A percentile compares a stretch with the other conserved stretches of the same genome.
These are phyloP conservation scores for Sclerotinia nivalis DNA, from an alignment of 2,329 filamentous ascomycete species.

Conservation along the genomic window DNA sequence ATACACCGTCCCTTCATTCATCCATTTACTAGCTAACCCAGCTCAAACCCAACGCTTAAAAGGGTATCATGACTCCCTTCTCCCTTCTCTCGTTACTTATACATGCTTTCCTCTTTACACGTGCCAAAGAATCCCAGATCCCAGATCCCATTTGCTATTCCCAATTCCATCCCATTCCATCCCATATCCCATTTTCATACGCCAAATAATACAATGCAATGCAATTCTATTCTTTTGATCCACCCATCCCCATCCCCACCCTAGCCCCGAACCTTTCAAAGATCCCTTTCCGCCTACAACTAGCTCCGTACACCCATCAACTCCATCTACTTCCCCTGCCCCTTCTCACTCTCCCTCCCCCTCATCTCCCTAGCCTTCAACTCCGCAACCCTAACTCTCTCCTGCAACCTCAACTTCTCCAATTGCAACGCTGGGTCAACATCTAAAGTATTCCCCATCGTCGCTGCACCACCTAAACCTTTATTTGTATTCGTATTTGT, in stretches of 20 bases:
- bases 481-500: no score
- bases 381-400: conserved; percentile 5
- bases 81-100: neutral
- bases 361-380: conserved; percentile 9
- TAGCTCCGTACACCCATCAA: neutral
- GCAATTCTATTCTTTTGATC: neutral
- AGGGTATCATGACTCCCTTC: conserved; percentile 2
- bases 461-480: no score
- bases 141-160: neutral
- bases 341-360: neutral
- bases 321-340: neutral
- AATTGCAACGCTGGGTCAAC: conserved; percentile 7
- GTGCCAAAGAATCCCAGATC: neutral
- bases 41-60: neutral
- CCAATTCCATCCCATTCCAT: neutral
- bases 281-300: no score
- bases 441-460: neutral
- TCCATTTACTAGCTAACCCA: neutral
- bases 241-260: no score
- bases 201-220: neutral
- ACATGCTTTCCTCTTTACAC: neutral
- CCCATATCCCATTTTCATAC: neutral
- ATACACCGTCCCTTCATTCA: neutral
- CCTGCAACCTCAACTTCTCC: conserved; percentile 15
- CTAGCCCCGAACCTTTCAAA: neutral